Evolutionary conservation across 2,329 filamentous ascomycete genomes (phyloP).

Genomic region (Penicillium aurantiogriseum): DNA sequence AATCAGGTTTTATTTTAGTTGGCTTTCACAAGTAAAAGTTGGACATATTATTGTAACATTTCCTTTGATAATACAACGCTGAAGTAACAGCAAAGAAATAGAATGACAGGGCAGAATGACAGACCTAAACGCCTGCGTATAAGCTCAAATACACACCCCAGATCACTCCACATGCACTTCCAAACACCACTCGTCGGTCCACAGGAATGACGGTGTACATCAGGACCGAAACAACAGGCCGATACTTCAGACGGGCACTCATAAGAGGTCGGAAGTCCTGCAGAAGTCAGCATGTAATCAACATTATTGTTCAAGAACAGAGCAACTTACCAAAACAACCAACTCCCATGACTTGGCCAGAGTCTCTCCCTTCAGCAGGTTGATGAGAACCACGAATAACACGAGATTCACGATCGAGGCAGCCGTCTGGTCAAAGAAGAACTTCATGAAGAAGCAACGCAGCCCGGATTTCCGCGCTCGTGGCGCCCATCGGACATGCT

Average conservation of each 20-base stretch:
- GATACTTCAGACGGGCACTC: slow-evolving; percentile 68
- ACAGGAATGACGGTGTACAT: slow-evolving; percentile 73
- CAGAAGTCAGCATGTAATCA: background rate
- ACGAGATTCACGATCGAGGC: slow-evolving; percentile 57
- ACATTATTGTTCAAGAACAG: background rate
- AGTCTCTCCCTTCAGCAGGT: slow-evolving; percentile 38
- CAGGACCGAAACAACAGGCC: slow-evolving; percentile 67
- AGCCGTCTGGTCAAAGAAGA: slow-evolving; percentile 57
- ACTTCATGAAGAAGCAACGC: slow-evolving; percentile 52
- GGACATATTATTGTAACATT: background rate
- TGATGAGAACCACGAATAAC: slow-evolving; percentile 57
- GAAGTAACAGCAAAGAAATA: background rate
- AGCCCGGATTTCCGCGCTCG: slow-evolving; percentile 40
- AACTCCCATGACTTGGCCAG: slow-evolving; percentile 29
- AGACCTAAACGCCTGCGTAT: slow-evolving; percentile 44
- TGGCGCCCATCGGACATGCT: slow-evolving; percentile 15
- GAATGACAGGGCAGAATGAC: background rate
- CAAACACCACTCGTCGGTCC: slow-evolving; percentile 67
- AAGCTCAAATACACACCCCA: slow-evolving; percentile 77
- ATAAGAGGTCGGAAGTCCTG: slow-evolving; percentile 65
- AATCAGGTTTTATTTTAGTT: background rate
- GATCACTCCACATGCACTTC: slow-evolving; percentile 66
- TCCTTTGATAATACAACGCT: background rate
- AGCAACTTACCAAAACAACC: slow-evolving; percentile 33
- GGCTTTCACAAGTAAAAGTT: background rate